Percentiles rank a stretch among this genome's conserved stretches.
phyloP scores from a whole-genome alignment of 2,329 filamentous ascomycete species.

The Neospermospora avenae region DNA sequence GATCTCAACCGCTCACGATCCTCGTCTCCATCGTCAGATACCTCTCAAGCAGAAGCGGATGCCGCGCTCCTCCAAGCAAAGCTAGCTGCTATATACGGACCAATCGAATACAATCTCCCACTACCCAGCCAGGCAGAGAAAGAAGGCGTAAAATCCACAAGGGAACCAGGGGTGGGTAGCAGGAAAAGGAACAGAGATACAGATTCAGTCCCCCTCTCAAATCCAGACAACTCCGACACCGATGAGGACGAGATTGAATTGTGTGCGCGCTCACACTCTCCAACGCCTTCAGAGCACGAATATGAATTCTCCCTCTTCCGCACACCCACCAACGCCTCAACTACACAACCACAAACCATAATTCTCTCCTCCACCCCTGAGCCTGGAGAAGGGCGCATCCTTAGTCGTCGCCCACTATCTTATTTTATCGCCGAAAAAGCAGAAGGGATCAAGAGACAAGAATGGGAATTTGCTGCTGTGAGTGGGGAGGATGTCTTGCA shows the following conservation, averaged over 20 bases:
- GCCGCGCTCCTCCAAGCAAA: constrained; percentile 18
- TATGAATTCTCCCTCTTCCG: constrained; percentile 58
- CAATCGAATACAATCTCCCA: constrained; percentile 1
- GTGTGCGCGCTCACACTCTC: not conserved
- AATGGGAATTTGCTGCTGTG: constrained; percentile 48
- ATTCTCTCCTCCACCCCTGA: constrained; percentile 47
- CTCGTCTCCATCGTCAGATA: constrained; percentile 19
- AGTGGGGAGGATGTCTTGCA: constrained; percentile 49
- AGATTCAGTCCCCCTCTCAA: not conserved
- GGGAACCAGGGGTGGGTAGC: not conserved
- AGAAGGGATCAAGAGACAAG: constrained; percentile 37
- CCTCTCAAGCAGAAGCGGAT: not conserved
- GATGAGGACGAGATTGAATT: constrained; percentile 18
- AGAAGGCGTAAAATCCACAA: not conserved
- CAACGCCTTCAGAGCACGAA: constrained; percentile 35
- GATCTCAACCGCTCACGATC: constrained; percentile 43
- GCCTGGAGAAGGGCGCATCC: constrained; percentile 39
- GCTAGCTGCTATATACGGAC: constrained; percentile 29
- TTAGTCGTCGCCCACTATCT: constrained; percentile 41
- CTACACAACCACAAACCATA: constrained; percentile 20
- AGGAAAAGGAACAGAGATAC: not conserved
- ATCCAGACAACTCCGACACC: constrained; percentile 21
- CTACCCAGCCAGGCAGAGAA: no score
- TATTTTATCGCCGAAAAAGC: constrained; percentile 48
- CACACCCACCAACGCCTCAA: not conserved